Base-by-base conservation (phyloP, 306 rosid genomes). In the Rosa rugosa region DNA sequence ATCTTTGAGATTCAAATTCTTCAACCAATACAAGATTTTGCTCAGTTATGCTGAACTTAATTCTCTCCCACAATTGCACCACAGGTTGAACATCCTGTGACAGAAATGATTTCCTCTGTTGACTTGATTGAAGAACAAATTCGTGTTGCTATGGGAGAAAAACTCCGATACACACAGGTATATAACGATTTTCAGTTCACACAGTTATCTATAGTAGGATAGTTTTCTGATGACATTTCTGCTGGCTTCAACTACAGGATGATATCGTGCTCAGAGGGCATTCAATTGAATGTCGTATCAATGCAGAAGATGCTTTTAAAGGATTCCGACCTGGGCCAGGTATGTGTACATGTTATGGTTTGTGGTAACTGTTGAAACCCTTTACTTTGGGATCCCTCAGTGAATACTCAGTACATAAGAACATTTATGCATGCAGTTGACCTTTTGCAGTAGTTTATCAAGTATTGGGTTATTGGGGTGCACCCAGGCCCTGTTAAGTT, bases 81-180 rank as follows among this genome's bases (percentile, higher is more conserved):
- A 75, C 85, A 93, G 98, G 99, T 95, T 71, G 99, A 93, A 88
- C 99, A 95, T 87, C 99, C 99, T 11, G 99, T 95, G 91, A 93
- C 99, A 56, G 98, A 95, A 85, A 95, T 93, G 99, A 93, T 95
- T 81, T 95, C 94, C 73, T 95, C 98, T 57, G 90, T 86, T 68
- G 99, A 95, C 88, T 90, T 95, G 89, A 91, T 93, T 47, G 98
- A 95, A 87, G 99, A 95, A 82, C 99, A 95, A 87, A 95, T 95
- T 81, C 92, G 78, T 56, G 99, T 93, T 36, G 99, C 99, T 20
- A 77, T 91, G 98, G 96, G 98, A 73, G 98, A 93, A 84, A 93
- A 89, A 81, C 98, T 95, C 53, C 80, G 83, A 72, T 89, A 79
- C 86, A 89, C 79, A 75, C 99, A 95, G 95, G 99, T 92, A 87